Base-by-base conservation (phyloP, 2,329 filamentous ascomycete species). In the Fusarium aywerte region DNA sequence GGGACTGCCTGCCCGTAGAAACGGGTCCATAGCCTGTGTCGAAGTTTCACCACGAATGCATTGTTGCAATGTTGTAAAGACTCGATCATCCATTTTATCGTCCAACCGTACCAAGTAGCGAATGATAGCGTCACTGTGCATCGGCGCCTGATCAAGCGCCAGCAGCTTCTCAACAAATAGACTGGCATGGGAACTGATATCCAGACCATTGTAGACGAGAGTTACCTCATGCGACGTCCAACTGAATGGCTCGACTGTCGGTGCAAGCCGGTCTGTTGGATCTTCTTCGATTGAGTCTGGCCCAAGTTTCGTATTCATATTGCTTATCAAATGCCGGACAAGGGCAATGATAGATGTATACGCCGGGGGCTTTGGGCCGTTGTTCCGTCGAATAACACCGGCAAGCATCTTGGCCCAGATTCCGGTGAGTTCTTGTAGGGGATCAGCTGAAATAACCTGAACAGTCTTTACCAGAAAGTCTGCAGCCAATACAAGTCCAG, bases 121-220 rank as follows among this genome's bases (percentile, higher is more conserved):
- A 47, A 93, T 74, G 51, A 93, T 90, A 13, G 77, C 79, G 48
- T 84, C 80, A 3, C 85, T 87, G 4, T 81, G 80, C 3, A 73
- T 65, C 0, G 77, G 76, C 53, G 87, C 88, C 71, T 89, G 85
- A 64, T 89, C 84, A 47, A 90, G 81, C 20, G 81, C 80, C 27
- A 93, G 80, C 25, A 93, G 80, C 74, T 90, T 92, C 72, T 89
- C 87, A 23, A 90, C 75, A 51, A 91, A 87, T n/a, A 88, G 78
- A 64, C 85, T 87, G 27, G 53, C 38, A 11, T 38, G 23, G 20
- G 67, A 55, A 4, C 72, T 59, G 33, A 75, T 76, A 70, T 49
- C 45, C n/a, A 65, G 74, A 33, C 83, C 78, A 33, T 76, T 75
- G 57, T 82, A 78, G 3, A 89, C 65, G 3, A 83, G 68, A 27